Conservation (phyloP, 768 basidiomycete species). For the Tephrocybe sp. region DNA sequence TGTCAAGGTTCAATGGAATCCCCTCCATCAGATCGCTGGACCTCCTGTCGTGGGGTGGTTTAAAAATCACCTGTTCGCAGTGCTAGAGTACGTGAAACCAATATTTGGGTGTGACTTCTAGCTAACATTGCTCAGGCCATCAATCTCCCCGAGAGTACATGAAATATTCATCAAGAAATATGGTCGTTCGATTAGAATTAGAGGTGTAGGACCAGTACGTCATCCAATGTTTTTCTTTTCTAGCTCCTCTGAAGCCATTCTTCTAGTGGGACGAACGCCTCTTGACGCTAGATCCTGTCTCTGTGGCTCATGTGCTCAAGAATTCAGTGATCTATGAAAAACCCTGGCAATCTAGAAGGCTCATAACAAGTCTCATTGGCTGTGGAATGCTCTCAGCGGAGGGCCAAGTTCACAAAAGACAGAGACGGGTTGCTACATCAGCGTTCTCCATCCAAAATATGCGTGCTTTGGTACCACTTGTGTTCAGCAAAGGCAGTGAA, state of each 20-base stretch:
- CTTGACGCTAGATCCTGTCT: constrained; percentile 75
- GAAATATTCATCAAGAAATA: constrained; percentile 53
- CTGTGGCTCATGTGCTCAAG: constrained; percentile 72
- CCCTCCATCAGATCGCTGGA: constrained; percentile 56
- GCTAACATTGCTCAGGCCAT: constrained; percentile 34
- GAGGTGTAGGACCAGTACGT: constrained; percentile 68
- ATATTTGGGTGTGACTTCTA: background rate
- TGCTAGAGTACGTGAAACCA: constrained; percentile 52
- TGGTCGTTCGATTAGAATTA: constrained; percentile 68
- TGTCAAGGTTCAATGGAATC: constrained; percentile 35
- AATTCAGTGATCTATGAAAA: constrained; percentile 77
- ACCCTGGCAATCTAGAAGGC: constrained; percentile 72
- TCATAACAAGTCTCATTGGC: constrained; percentile 78
- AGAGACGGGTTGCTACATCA: constrained; percentile 72
- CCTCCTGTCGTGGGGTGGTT: constrained; percentile 52
- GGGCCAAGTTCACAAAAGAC: constrained; percentile 74
- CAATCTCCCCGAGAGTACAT: constrained; percentile 49
- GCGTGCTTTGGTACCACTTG: constrained; percentile 66
- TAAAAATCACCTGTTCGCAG: constrained; percentile 47
- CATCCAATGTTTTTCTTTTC: background rate
- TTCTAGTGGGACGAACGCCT: constrained; percentile 75
- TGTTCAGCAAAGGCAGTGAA: constrained; percentile 65
- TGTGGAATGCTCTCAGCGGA: constrained; percentile 81
- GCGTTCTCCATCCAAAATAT: constrained; percentile 82
- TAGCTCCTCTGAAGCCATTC: background rate